These are phyloP conservation scores for Vararia minispora DNA, from an alignment of 768 basidiomycete genomes.

Conservation along the genomic window DNA sequence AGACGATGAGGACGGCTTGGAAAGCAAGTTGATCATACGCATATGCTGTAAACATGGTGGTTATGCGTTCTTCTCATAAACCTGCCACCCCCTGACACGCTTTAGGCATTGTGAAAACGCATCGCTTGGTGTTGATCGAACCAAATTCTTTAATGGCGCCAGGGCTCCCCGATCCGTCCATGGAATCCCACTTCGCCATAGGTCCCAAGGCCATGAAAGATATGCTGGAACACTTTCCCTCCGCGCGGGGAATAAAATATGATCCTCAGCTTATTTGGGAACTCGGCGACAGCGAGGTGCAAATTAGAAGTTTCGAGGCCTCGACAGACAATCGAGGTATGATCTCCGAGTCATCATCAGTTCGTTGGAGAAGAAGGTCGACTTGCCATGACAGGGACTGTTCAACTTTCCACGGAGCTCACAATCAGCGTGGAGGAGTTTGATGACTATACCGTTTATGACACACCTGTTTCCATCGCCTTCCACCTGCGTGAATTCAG, in stretches of 20 bases:
- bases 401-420: conserved; percentile 65
- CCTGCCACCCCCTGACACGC: conserved; percentile 4
- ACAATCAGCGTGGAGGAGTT: conserved; percentile 73
- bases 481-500: conserved; percentile 83
- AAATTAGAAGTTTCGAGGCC: conserved; percentile 56
- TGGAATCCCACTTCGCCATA: conserved; percentile 58
- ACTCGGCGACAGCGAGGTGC: conserved; percentile 60
- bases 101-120: conserved; percentile 73
- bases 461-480: conserved; percentile 53
- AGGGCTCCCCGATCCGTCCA: conserved; percentile 41
- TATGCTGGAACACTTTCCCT: conserved; percentile 73
- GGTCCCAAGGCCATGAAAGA: conserved; percentile 66
- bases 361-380: background rate
- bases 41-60: conserved; percentile 78
- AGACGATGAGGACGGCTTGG: conserved; percentile 46
- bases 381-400: conserved; percentile 30
- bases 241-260: conserved; percentile 45
- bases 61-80: conserved; percentile 9
- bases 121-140: conserved; percentile 52
- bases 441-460: conserved; percentile 58
- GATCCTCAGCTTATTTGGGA: conserved; percentile 78
- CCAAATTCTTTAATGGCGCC: conserved; percentile 55
- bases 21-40: conserved; percentile 61
- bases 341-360: background rate
- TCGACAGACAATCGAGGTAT: conserved; percentile 56